phyloP scores from a whole-genome alignment of 1,139 yeast species.

The Suzukiozyma palmioleophila region DNA sequence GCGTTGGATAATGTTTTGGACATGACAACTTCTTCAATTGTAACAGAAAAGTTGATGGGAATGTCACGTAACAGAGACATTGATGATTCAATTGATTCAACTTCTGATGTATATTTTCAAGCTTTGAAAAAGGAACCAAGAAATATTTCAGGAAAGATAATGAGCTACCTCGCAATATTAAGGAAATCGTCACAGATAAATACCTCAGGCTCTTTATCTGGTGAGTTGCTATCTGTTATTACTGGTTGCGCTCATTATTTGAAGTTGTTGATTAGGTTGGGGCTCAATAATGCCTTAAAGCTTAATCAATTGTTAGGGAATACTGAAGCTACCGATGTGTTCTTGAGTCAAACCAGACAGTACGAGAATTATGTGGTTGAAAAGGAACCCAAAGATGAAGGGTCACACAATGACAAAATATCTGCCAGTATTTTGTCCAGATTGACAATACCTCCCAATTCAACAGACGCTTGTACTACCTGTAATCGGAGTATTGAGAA shows the following conservation, averaged over 20 bases:
- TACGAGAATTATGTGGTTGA: constrained; percentile 26
- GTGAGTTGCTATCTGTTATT: constrained; percentile 67
- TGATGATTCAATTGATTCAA: constrained; percentile 10
- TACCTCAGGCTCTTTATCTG: constrained; percentile 57
- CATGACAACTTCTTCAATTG: constrained; percentile 9
- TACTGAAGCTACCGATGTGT: constrained; percentile 59
- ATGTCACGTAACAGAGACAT: constrained; percentile 1
- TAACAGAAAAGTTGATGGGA: constrained; percentile 5
- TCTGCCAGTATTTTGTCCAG: constrained; percentile 28
- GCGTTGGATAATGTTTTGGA: constrained; percentile 58
- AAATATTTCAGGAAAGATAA: constrained; percentile 72
- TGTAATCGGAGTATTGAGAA: constrained; percentile 83
- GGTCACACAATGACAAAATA: constrained; percentile 8
- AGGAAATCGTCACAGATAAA: constrained; percentile 49
- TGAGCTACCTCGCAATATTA: constrained; percentile 71
- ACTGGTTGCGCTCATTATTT: constrained; percentile 93
- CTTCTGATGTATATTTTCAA: constrained; percentile 22
- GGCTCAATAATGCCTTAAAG: constrained; percentile 70
- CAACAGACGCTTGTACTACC: constrained; percentile 71
- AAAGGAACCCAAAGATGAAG: background rate
- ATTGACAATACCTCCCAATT: constrained; percentile 48
- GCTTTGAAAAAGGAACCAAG: constrained; percentile 72
- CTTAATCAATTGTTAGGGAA: constrained; percentile 57
- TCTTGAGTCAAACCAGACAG: constrained; percentile 40
- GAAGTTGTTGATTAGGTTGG: constrained; percentile 77